Evolutionary conservation across 2,329 filamentous ascomycete genomes (phyloP), one percentile per base, ranked within the genome.

Genomic region (Clonostachys chloroleuca): DNA sequence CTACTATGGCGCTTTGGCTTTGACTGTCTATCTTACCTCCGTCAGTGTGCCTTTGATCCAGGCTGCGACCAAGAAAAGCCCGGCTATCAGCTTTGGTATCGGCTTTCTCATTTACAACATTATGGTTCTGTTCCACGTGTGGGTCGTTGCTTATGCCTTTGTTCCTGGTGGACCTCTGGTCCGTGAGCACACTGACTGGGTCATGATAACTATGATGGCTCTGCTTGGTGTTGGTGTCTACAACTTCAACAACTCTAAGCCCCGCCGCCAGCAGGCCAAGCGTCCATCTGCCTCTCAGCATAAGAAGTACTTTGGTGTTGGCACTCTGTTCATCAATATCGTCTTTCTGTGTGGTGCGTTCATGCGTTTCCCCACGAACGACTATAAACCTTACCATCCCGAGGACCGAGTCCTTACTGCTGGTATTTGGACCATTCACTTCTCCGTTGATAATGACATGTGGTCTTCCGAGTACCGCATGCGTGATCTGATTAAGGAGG

Each of bases 341-440:
- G 68, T 95, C 43, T 89, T 94, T 51, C 74, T 92, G 18, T 81
- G 84, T 17, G 78, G 91, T 20, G 89, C 92, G 1, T 96, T 95
- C 65, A 78, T 92, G 46, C 89, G 94, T 52, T 96, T 97, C 74
- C 94, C 94, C 0, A 86, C 85, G 3, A 92, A 96, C 63, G 84
- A 97, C 69, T 95, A 96, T 72, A 83, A 81, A 47, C 89, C 94
- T 0, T 92, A 97, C 66, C 92, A 99, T 63, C 80, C 82, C 36
- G 83, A 96, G 46, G 87, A 92, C 52, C 94, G 94, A 56, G 72
- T 95, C 46, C 78, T 96, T 49, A 97, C 95, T 0, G 90, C 91
- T 2, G 94, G 94, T 56, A 97, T 99, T 64, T 99, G 94, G 94
- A 99, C 94, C 0, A 92, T 97, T 47, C 94, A 99, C 70, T 99